These are phyloP conservation scores for Ciborinia camelliae DNA, from an alignment of 2,329 filamentous ascomycete species.

Conservation along the genomic window DNA sequence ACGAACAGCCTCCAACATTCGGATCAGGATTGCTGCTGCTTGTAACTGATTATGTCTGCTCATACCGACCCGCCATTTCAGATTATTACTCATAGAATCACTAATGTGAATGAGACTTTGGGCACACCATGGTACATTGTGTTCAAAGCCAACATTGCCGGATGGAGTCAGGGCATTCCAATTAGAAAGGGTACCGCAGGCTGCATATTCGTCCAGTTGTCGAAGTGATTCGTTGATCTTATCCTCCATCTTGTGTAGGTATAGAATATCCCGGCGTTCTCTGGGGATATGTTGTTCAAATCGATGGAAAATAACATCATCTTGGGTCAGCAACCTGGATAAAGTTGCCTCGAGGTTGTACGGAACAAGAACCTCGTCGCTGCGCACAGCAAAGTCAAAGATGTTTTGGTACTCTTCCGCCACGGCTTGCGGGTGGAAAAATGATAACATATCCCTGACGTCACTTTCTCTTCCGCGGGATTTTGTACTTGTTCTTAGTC, in stretches of 20 bases:
- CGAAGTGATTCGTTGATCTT: constrained; percentile 28
- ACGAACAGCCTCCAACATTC: constrained; percentile 32
- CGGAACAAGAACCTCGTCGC: constrained; percentile 23
- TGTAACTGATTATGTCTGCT: constrained; percentile 23
- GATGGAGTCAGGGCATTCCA: constrained; percentile 15
- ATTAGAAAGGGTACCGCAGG: constrained; percentile 26
- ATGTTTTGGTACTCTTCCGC: constrained; percentile 32
- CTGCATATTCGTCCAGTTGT: constrained; percentile 29
- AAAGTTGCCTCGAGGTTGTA: constrained; percentile 33
- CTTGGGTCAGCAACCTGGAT: constrained; percentile 27
- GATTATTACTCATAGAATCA: constrained; percentile 29
- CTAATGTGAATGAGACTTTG: constrained; percentile 30
- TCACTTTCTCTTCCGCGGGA: constrained; percentile 22
- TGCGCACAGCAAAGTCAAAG: constrained; percentile 28
- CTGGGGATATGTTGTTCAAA: constrained; percentile 29
- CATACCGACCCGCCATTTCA: constrained; percentile 25
- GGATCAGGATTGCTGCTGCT: constrained; percentile 30
- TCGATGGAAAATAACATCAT: constrained; percentile 31
- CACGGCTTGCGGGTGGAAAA: constrained; percentile 26
- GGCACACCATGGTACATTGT: constrained; percentile 33
- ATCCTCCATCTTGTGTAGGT: constrained; percentile 30
- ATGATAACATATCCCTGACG: constrained; percentile 35
- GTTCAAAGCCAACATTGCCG: constrained; percentile 9
- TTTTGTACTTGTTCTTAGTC: background rate
- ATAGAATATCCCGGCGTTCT: constrained; percentile 28